Base-by-base conservation (phyloP, 371 early-diverging fungal genomes). In the Mucor lusitanicus region DNA sequence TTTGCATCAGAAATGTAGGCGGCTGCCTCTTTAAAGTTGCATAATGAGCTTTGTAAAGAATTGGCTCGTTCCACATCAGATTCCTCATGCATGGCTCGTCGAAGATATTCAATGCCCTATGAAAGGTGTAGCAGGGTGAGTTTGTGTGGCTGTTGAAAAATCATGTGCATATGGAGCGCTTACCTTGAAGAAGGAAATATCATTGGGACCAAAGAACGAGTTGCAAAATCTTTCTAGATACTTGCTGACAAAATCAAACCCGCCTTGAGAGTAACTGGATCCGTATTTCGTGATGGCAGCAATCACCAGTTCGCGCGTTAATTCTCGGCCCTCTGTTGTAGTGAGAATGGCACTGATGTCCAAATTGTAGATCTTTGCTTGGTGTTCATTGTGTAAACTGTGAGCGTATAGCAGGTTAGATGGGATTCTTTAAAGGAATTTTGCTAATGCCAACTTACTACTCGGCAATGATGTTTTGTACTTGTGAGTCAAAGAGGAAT, bases 131-230 rank as follows among this genome's bases (percentile, higher is more conserved):
- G n/a, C n/a, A n/a, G n/a, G n/a, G n/a, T n/a, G n/a, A n/a, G n/a
- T n/a, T n/a, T n/a, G n/a, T n/a, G n/a, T n/a, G n/a, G n/a, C n/a
- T n/a, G n/a, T n/a, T n/a, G n/a, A n/a, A n/a, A n/a, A n/a, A n/a
- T n/a, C n/a, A n/a, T n/a, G n/a, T n/a, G n/a, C n/a, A n/a, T n/a
- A n/a, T n/a, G n/a, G 5, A 8, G 33, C 33, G 23, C 21, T 67
- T 77, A 80, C 94, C 85, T 89, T 86, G 81, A 88, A 94, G 50
- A 92, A 84, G 0, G 85, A 72, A n/a, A 94, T 87, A 64, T 95
- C 95, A 19, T 82, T 85, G 2, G 82, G 69, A 8, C 80, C 82
- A 73, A 93, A 95, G 67, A 95, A 90, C 0, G 88, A 79, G 44
- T 86, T 85, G 65, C 95, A 94, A 32, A 85, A 82, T 23, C 81